Evolutionary conservation across 495 filamentous ascomycete species (phyloP).

Genomic region (Neurospora sublineolata): DNA sequence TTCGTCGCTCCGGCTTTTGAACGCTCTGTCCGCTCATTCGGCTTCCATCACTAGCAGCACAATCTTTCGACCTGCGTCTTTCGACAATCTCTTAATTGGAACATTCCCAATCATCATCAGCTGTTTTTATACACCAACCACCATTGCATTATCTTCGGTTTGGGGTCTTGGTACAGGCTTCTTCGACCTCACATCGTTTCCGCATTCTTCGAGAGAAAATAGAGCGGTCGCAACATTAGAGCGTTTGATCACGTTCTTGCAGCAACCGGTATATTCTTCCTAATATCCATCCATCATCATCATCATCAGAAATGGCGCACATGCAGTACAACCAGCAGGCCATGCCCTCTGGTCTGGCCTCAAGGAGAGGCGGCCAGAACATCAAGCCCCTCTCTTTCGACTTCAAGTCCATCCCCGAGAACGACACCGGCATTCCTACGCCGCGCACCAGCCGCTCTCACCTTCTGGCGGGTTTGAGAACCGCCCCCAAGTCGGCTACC

Average conservation of each 20-base stretch:
- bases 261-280: slow-evolving; percentile 14
- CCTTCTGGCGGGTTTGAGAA: slow-evolving; percentile 84
- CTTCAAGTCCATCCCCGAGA: slow-evolving; percentile 36
- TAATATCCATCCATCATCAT: slow-evolving; percentile 13
- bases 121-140: slow-evolving; percentile 1
- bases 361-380: slow-evolving; percentile 62
- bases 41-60: slow-evolving; percentile 7
- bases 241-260: slow-evolving; percentile 23
- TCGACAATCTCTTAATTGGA: slow-evolving; percentile 17
- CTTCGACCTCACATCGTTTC: slow-evolving; percentile 19
- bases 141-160: slow-evolving; percentile 6
- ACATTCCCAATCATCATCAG: not conserved
- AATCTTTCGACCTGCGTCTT: slow-evolving; percentile 9
- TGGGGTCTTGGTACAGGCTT: slow-evolving; percentile 11
- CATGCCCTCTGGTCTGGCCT: slow-evolving; percentile 72
- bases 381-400: slow-evolving; percentile 82
- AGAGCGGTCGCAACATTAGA: slow-evolving; percentile 17
- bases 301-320: slow-evolving; percentile 68
- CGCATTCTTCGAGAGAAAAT: slow-evolving; percentile 19
- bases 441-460: slow-evolving; percentile 92
- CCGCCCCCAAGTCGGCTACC: slow-evolving; percentile 76
- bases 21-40: slow-evolving; percentile 19
- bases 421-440: slow-evolving; percentile 52
- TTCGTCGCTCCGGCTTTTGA: slow-evolving; percentile 2
- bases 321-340: slow-evolving; percentile 63